These are phyloP conservation scores for Terfezia claveryi DNA, from an alignment of 495 filamentous ascomycete species.

Conservation along the genomic window DNA sequence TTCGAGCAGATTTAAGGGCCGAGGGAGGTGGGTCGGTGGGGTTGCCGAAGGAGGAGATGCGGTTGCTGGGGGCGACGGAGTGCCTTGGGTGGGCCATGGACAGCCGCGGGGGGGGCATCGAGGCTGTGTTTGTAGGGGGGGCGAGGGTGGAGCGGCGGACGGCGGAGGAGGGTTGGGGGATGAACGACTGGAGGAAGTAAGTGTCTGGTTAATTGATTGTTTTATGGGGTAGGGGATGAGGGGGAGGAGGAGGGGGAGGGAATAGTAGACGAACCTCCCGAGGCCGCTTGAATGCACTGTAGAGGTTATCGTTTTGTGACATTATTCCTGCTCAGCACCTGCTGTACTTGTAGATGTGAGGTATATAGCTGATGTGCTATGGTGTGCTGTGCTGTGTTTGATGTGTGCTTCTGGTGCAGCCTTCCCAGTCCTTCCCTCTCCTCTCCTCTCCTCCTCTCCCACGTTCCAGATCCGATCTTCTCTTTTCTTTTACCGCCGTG, in stretches of 20 bases:
- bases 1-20: slow-evolving; percentile 34
- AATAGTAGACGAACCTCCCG: slow-evolving; percentile 32
- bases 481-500: too few relatives aligned
- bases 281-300: slow-evolving; percentile 41
- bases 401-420: too few relatives aligned
- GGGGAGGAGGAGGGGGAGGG: neutral
- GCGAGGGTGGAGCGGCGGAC: slow-evolving; percentile 69
- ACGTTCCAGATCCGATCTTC: too few relatives aligned
- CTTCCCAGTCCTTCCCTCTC: too few relatives aligned
- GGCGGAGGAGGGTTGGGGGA: slow-evolving; percentile 81
- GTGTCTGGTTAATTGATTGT: slow-evolving; percentile 9
- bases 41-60: slow-evolving; percentile 57
- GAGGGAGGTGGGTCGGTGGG: slow-evolving; percentile 58
- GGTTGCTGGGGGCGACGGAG: slow-evolving; percentile 59
- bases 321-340: slow-evolving; percentile 21
- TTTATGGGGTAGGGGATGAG: neutral
- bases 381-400: neutral
- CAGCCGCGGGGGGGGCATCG: slow-evolving; percentile 60
- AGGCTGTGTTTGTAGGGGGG: slow-evolving; percentile 50
- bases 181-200: slow-evolving; percentile 42
- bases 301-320: slow-evolving; percentile 50
- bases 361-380: neutral
- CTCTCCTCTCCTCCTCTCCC: too few relatives aligned
- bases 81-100: slow-evolving; percentile 53
- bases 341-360: neutral